Percentiles rank a stretch among this genome's conserved stretches.
Evolutionary conservation across 202 grass and related monocot genomes (phyloP).

Genomic region (Elaeis oleifera): DNA sequence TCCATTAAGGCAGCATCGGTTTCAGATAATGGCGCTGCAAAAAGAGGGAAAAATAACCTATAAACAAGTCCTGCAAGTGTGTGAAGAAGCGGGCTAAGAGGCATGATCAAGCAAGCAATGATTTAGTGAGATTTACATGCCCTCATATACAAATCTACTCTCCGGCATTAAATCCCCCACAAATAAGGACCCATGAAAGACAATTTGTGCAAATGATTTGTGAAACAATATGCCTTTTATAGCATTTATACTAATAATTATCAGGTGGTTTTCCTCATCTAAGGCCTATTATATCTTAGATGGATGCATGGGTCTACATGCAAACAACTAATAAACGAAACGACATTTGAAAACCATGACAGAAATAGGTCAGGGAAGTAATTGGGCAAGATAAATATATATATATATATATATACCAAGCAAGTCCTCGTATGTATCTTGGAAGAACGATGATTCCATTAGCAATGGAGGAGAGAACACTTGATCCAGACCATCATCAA

Average conservation of each 20-base stretch:
- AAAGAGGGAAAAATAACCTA: background rate
- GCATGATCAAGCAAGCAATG: too few species aligned
- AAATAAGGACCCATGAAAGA: too few species aligned
- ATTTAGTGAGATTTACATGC: too few species aligned
- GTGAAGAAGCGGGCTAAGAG: too few species aligned
- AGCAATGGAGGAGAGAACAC: slow-evolving; percentile 82
- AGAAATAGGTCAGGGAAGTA: background rate
- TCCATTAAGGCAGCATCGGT: slow-evolving; percentile 9
- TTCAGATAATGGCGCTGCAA: slow-evolving; percentile 12
- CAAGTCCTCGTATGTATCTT: slow-evolving; percentile 81
- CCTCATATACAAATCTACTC: too few species aligned
- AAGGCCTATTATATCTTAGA: too few species aligned
- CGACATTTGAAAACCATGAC: background rate
- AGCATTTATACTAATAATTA: too few species aligned
- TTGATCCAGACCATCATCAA: slow-evolving; percentile 89
- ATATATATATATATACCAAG: slow-evolving; percentile 44
- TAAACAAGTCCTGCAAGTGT: too few species aligned
- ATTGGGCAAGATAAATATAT: slow-evolving; percentile 10
- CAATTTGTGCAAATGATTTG: too few species aligned
- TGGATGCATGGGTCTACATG: background rate
- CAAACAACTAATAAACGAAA: background rate
- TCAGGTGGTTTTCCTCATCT: too few species aligned
- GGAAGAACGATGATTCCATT: slow-evolving; percentile 71
- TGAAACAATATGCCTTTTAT: too few species aligned
- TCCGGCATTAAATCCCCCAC: background rate